Evolutionary conservation across 768 basidiomycete genomes (phyloP), one percentile per base, ranked within the genome.

Genomic region (Phaeotremella fagi): DNA sequence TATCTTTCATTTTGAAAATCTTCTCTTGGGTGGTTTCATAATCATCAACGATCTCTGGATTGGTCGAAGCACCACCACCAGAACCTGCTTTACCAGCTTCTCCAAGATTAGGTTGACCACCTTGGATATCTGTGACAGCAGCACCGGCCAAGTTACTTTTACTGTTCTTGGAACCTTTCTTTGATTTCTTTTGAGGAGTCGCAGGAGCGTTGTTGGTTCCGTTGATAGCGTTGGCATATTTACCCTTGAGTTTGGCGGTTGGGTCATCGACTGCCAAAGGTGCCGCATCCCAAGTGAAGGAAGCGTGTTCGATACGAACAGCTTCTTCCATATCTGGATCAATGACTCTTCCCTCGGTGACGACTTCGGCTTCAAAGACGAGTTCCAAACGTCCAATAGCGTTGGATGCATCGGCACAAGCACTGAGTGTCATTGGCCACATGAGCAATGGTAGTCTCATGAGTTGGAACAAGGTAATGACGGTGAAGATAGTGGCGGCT

Each of bases 261-360:
- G 69, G 62, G 53, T 74, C 77, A 29, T 63, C 69, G 33, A 60
- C 61, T 18, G 58, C 60, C 22, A 67, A 37, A 5, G 74, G 73
- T 0, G 85, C 82, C 3, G 83, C 80, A 63, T 95, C 91, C 92
- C 92, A 97, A 0, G 83, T 83, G 75, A 94, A 94, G 11, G 83
- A 80, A 4, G 83, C 90, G 49, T 80, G 78, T 44, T 81, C 77
- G 41, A 88, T 80, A 51, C 80, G 79, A 48, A 95, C 64, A 1
- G 89, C 92, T 27, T 77, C 72, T n/a, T 82, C 77, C 25, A 87
- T 70, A 14, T 77, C 66, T 0, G 72, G 71, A 62, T 90, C 83
- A 15, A 83, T 75, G 3, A 77, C 64, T 47, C 82, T 79, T 0
- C 79, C 80, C 43, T 85, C 82, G 3, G 81, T 78, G 5, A 87